Evolutionary conservation across 345 rosid genomes (phyloP).

Genomic region (Melastoma malabathricum): DNA sequence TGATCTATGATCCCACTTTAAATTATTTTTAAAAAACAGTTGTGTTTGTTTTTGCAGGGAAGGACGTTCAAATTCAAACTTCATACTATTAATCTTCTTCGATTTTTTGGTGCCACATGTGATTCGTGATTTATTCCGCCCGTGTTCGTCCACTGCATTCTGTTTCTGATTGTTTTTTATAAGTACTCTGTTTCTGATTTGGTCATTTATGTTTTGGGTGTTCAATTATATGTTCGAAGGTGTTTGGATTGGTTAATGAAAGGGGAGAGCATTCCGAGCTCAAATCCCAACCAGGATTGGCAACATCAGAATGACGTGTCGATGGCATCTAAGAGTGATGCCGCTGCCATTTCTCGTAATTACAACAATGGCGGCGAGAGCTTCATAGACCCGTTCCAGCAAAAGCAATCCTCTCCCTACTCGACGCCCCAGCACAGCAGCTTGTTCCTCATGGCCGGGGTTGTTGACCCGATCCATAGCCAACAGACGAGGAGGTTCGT

Average conservation of each 20-base stretch:
- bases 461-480: conserved; percentile 11
- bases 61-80: too few relatives aligned
- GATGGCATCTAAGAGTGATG: neutral
- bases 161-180: conserved; percentile 3
- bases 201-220: conserved; percentile 4
- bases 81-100: too few relatives aligned
- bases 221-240: conserved; percentile 33
- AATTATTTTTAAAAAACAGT: too few relatives aligned
- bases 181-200: too few relatives aligned
- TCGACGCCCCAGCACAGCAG: conserved; percentile 9
- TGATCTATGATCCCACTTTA: neutral
- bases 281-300: conserved; percentile 31
- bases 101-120: neutral
- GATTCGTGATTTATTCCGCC: neutral
- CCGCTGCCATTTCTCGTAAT: neutral
- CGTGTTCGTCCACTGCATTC: conserved; percentile 1
- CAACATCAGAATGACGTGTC: conserved; percentile 7
- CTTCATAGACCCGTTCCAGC: conserved; percentile 4
- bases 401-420: conserved; percentile 3
- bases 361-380: neutral
- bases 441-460: conserved; percentile 8
- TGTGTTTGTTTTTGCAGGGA: too few relatives aligned
- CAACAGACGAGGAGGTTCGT: conserved; percentile 56
- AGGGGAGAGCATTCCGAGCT: conserved; percentile 27
- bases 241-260: conserved; percentile 62